Evolutionary conservation across 2,329 filamentous ascomycete species (phyloP), one percentile per base, ranked within the genome.

Genomic region (Spiromastix sp.): DNA sequence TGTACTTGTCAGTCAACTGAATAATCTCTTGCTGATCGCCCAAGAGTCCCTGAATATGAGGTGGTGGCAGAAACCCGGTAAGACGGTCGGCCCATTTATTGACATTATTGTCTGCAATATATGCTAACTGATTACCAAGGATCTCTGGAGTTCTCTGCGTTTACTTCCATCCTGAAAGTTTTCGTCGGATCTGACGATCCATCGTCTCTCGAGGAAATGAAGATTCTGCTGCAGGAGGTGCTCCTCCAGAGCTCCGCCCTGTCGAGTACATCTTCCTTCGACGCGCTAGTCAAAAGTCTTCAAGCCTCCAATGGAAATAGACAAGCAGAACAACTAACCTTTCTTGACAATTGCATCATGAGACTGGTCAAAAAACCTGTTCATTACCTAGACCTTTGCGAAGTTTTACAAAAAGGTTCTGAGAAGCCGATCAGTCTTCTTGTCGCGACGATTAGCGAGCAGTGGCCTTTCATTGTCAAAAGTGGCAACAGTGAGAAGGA

Each of bases 311-410:
- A 56, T 29, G 42, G 51, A 4, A 52, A 51, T 21, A 36, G 39
- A 21, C 44, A 61, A 8, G 46, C 49, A n/a, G 42, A 46, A 3
- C 57, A 60, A 37, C 40, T 86, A 1, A 81, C 82, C 61, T 93
- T 91, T 50, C 56, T 95, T 17, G 87, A 95, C 50, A 86, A 93
- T 42, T 93, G 85, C 55, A 68, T 84, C 34, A 76, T 75, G 19
- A 75, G 87, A 16, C 83, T 84, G 46, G 78, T 79, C 11, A 77
- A 72, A 38, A 79, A 80, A 16, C 82, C 85, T 0, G 79, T 93
- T 50, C 93, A 94, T 49, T 75, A 91, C 18, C 81, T 91, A 41
- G 68, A 74, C 26, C 45, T 72, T 2, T 45, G 59, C 40, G 55
- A 61, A 36, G 55, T 65, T 28, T 46, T 63, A 2, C 45, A 55